phyloP scores from a whole-genome alignment of 2,329 filamentous ascomycete species.

The Sporothrix protearum region DNA sequence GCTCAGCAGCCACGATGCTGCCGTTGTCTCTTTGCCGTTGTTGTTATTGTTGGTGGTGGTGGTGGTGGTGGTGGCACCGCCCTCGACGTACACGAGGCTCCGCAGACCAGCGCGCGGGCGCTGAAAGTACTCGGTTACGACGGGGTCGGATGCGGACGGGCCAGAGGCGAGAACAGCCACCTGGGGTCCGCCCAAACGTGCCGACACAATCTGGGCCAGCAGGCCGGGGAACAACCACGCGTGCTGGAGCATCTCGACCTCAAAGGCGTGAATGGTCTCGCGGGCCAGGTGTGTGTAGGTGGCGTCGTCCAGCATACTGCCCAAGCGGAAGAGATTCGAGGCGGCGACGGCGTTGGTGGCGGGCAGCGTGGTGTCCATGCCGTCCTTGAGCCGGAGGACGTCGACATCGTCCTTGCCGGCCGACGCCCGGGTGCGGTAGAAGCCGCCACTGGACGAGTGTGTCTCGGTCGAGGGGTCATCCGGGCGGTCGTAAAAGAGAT shows the following conservation, averaged over 20 bases:
- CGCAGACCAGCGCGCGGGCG: slow-evolving; percentile 34
- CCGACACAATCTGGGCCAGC: slow-evolving; percentile 69
- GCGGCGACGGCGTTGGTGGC: slow-evolving; percentile 87
- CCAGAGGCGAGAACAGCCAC: slow-evolving; percentile 24
- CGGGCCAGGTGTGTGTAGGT: slow-evolving; percentile 61
- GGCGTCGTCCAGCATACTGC: slow-evolving; percentile 46
- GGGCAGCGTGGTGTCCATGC: slow-evolving; percentile 88
- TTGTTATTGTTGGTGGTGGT: too few relatives aligned
- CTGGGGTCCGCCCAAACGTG: slow-evolving; percentile 62
- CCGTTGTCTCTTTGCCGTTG: slow-evolving; percentile 6
- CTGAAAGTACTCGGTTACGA: slow-evolving; percentile 28
- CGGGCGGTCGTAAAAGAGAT: slow-evolving; percentile 68
- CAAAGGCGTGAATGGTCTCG: slow-evolving; percentile 78
- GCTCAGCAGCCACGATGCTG: slow-evolving; percentile 25
- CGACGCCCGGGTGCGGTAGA: slow-evolving; percentile 65
- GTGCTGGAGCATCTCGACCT: slow-evolving; percentile 87
- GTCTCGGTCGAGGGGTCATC: slow-evolving; percentile 35
- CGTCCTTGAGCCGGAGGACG: slow-evolving; percentile 86
- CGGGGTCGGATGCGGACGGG: slow-evolving; percentile 22
- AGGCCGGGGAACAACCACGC: slow-evolving; percentile 87
- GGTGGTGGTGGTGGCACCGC: neutral
- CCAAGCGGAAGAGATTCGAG: slow-evolving; percentile 77
- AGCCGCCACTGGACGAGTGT: slow-evolving; percentile 53
- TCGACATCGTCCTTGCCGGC: slow-evolving; percentile 43
- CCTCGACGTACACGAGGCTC: slow-evolving; percentile 29